Base-by-base conservation (phyloP, 306 rosid species). In the Pterocarpus macrocarpus region DNA sequence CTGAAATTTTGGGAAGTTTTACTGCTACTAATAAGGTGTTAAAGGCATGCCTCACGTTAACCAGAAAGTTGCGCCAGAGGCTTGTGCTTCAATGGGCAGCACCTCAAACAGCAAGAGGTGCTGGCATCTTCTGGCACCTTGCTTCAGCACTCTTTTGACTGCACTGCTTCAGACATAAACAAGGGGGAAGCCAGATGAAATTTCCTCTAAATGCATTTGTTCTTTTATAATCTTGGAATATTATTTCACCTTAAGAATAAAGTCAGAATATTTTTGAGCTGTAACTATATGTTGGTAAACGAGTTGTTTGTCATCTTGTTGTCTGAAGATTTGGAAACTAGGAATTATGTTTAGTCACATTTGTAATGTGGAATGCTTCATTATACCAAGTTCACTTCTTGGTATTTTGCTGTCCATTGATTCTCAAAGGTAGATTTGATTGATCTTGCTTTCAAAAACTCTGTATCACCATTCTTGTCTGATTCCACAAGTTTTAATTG, bases 381-480 rank as follows among this genome's bases (percentile, higher is more conserved):
- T 22, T 39, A 57, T 44, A 28, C 32, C 35, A 17, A 35, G 43
- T 73, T 57, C 38, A 79, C 61, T 50, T 57, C 35, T 79, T 47
- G 45, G 66, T n/a, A 61, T 75, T 5, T 13, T 32, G 44, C 30
- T 30, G 22, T 56, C 64, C 35, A 43, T 69, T 28, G 36, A 44
- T 69, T 34, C 49, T 69, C 34, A 44, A 45, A 75, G 75, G 55
- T 69, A 28, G 64, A 78, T 75, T 78, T 64, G 28, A 64, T 86
- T 64, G 56, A 33, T 56, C 52, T 81, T 66, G 33, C 61, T 30
- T 14, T 11, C 4, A 8, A 53, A 69, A 64, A 58, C 63, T 73
- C 35, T 63, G 56, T 12, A 56, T 75, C 70, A 47, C 64, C 16
- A 12, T n/a, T 56, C 15, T 70, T 82, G 13, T 61, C 43, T 15